These are phyloP conservation scores for Nepenthes gracilis DNA, from an alignment of 148 eudicot genomes.

Conservation along the genomic window DNA sequence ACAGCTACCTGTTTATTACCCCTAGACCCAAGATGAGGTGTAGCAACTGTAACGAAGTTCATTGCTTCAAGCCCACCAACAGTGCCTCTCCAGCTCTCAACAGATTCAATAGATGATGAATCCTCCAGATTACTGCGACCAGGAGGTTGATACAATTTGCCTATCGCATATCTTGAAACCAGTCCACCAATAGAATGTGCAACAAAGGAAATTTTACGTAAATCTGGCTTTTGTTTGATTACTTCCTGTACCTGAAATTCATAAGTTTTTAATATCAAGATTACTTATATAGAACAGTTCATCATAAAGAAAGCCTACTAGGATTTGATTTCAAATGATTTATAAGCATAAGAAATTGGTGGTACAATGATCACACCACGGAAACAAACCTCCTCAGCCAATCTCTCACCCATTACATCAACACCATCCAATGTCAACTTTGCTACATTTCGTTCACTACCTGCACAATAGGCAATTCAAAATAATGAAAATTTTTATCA, in stretches of 20 bases:
- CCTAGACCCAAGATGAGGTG: slow-evolving; percentile 99
- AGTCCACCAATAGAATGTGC: slow-evolving; percentile 97
- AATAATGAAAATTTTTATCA: not conserved
- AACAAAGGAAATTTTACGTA: slow-evolving; percentile 79
- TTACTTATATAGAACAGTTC: too few species aligned
- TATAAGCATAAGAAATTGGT: slow-evolving; percentile 4
- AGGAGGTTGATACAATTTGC: slow-evolving; percentile 50
- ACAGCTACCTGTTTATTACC: slow-evolving; percentile 74
- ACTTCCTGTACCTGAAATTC: slow-evolving; percentile 65
- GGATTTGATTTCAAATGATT: not conserved
- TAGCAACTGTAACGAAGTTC: slow-evolving; percentile 84
- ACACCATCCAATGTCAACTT: slow-evolving; percentile 77
- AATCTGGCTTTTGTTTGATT: slow-evolving; percentile 44
- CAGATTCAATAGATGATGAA: slow-evolving; percentile 15
- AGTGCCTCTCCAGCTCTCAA: slow-evolving; percentile 42
- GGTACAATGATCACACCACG: slow-evolving; percentile 1
- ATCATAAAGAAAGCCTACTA: not conserved
- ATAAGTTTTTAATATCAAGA: not conserved
- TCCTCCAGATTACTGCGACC: slow-evolving; percentile 13
- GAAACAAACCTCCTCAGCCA: slow-evolving; percentile 74
- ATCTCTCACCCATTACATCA: slow-evolving; percentile 92
- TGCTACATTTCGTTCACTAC: slow-evolving; percentile 73
- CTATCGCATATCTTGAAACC: slow-evolving; percentile 92
- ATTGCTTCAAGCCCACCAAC: slow-evolving; percentile 80
- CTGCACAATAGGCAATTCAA: slow-evolving; percentile 26